Evolutionary conservation across 306 rosid genomes (phyloP).

Genomic region (Leucaena leucocephala): DNA sequence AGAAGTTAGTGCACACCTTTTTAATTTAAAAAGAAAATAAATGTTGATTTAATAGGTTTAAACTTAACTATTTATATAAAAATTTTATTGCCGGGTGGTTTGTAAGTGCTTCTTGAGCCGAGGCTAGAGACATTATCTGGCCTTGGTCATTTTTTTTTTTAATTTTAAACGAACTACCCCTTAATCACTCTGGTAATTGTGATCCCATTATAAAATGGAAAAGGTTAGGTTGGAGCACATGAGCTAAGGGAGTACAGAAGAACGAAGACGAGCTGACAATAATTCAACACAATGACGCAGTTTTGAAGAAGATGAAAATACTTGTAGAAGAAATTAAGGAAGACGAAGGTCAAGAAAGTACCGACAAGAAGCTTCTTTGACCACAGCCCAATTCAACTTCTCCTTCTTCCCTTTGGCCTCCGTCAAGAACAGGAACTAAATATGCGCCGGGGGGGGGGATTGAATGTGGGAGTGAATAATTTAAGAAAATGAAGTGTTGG

Average conservation of each 20-base stretch:
- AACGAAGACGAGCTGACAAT: background rate
- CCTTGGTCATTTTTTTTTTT: no score
- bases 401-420: background rate
- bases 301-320: background rate
- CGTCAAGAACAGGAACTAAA: background rate
- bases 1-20: no score
- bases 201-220: background rate
- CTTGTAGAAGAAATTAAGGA: background rate
- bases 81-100: no score
- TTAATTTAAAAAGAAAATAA: no score
- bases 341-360: background rate
- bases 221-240: background rate
- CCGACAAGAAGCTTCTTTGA: background rate
- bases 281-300: background rate
- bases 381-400: background rate
- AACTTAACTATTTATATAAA: no score
- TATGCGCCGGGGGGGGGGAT: background rate
- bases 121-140: no score
- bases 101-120: no score
- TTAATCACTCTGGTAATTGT: no score
- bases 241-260: background rate
- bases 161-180: no score
- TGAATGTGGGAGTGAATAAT: background rate
- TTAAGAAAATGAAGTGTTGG: background rate
- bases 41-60: no score